Percentiles rank a stretch among this genome's conserved stretches.
These are phyloP conservation scores for Aspergillus unguis DNA, from an alignment of 2,329 filamentous ascomycete genomes.

Conservation along the genomic window DNA sequence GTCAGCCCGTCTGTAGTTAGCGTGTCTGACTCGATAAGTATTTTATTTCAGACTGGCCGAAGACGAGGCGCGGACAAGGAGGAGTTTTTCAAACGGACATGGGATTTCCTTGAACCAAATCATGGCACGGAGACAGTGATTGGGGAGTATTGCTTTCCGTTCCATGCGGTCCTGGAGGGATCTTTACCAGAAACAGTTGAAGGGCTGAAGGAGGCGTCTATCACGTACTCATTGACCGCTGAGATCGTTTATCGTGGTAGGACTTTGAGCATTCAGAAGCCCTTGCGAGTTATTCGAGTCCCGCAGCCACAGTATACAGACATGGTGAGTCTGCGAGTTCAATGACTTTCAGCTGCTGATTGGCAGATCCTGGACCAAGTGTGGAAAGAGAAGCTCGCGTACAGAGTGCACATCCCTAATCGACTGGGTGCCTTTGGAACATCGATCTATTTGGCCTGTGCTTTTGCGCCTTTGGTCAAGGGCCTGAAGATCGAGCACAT, in stretches of 20 bases:
- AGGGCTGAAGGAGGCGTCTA: not conserved
- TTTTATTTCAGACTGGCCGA: not conserved
- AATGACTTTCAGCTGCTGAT: not conserved
- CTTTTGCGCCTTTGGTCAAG: not conserved
- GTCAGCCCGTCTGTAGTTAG: not conserved
- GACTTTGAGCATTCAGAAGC: not conserved
- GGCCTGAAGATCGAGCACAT: not conserved
- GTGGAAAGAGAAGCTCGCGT: slow-evolving; percentile 1
- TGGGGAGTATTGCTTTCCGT: not conserved
- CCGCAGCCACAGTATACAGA: not conserved
- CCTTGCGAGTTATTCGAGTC: not conserved
- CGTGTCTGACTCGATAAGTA: not conserved
- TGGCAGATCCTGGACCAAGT: not conserved
- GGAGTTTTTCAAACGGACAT: not conserved
- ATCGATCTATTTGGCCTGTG: not conserved
- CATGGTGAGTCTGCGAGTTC: not conserved
- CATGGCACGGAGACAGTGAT: not conserved
- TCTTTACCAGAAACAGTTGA: not conserved
- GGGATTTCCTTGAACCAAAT: slow-evolving; percentile 1
- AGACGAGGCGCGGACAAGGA: not conserved
- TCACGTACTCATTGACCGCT: not conserved
- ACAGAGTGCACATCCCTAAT: not conserved
- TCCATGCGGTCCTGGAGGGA: slow-evolving; percentile 1
- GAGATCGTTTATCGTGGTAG: not conserved
- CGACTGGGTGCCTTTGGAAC: not conserved